phyloP scores from a whole-genome alignment of 495 filamentous ascomycete genomes.

The Penicillium macrosclerotiorum region DNA sequence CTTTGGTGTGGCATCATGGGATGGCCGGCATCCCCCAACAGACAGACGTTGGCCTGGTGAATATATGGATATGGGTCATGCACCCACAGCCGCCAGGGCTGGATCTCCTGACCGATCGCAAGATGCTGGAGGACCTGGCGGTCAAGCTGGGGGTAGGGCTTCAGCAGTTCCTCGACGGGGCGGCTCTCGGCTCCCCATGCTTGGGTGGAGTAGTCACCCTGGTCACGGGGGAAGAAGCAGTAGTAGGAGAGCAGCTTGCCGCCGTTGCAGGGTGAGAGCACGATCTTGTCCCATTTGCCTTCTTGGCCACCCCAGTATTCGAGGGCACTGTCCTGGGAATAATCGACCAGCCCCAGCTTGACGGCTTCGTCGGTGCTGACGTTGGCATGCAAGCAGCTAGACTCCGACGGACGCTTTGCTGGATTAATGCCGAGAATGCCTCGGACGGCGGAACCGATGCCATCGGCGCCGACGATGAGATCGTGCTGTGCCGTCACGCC shows the following conservation, averaged over 20 bases:
- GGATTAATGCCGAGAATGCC: slow-evolving; percentile 41
- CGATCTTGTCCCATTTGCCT: slow-evolving; percentile 49
- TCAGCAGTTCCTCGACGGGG: slow-evolving; percentile 41
- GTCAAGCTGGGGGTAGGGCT: slow-evolving; percentile 45
- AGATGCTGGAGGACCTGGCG: slow-evolving; percentile 38
- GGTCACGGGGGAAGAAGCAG: slow-evolving; percentile 48
- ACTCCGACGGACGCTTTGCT: slow-evolving; percentile 43
- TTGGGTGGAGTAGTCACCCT: slow-evolving; percentile 41
- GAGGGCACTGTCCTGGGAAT: slow-evolving; percentile 41
- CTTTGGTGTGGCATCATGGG: slow-evolving; percentile 54
- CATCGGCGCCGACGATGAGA: slow-evolving; percentile 45
- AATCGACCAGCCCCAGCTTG: slow-evolving; percentile 41
- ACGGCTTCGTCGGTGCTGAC: slow-evolving; percentile 43
- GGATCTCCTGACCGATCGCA: slow-evolving; percentile 42
- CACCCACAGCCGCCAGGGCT: slow-evolving; percentile 50
- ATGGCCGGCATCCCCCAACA: slow-evolving; percentile 41
- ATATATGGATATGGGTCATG: slow-evolving; percentile 47
- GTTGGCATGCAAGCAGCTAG: slow-evolving; percentile 47
- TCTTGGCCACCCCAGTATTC: slow-evolving; percentile 52
- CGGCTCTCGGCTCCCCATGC: slow-evolving; percentile 38
- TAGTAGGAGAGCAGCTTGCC: slow-evolving; percentile 48
- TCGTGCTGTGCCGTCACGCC: slow-evolving; percentile 31
- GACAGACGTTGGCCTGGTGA: slow-evolving; percentile 29
- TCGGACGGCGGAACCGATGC: slow-evolving; percentile 44
- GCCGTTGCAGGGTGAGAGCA: slow-evolving; percentile 47